phyloP scores from a whole-genome alignment of 139 green algal genomes.

The Microglena sp. region DNA sequence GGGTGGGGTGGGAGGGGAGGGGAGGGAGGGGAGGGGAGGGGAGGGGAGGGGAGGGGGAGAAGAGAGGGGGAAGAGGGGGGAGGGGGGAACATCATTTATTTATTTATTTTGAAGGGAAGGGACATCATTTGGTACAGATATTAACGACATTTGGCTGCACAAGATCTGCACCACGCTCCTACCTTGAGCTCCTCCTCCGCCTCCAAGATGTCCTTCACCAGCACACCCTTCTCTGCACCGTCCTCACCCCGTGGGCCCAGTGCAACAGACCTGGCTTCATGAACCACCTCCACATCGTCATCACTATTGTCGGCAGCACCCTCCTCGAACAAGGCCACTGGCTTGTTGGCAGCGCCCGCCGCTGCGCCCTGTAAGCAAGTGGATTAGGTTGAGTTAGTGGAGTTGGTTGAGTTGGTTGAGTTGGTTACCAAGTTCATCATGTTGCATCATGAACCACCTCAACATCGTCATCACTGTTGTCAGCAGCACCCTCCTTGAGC shows the following conservation, averaged over 20 bases:
- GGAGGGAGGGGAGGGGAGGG: background rate
- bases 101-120: background rate
- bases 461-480: too few species aligned
- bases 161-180: background rate
- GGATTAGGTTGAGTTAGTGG: too few species aligned
- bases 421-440: too few species aligned
- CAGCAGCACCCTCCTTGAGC: too few species aligned
- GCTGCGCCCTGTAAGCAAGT: too few species aligned
- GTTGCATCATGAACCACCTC: too few species aligned
- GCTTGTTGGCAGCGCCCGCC: conserved; percentile 7
- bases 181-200: conserved; percentile 50
- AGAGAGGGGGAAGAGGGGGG: background rate
- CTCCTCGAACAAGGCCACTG: conserved; percentile 26
- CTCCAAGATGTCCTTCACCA: conserved; percentile 58
- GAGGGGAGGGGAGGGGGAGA: background rate
- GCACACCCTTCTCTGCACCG: conserved; percentile 36
- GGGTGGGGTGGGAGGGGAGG: background rate
- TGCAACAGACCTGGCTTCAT: conserved; percentile 16
- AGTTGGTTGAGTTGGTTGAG: too few species aligned
- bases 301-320: conserved; percentile 23
- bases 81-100: background rate
- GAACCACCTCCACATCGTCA: conserved; percentile 42
- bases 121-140: too few species aligned
- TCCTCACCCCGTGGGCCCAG: conserved; percentile 13
- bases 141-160: too few species aligned